Base-by-base conservation (phyloP, 1,139 yeast species). In the Chernovozyma aurita region DNA sequence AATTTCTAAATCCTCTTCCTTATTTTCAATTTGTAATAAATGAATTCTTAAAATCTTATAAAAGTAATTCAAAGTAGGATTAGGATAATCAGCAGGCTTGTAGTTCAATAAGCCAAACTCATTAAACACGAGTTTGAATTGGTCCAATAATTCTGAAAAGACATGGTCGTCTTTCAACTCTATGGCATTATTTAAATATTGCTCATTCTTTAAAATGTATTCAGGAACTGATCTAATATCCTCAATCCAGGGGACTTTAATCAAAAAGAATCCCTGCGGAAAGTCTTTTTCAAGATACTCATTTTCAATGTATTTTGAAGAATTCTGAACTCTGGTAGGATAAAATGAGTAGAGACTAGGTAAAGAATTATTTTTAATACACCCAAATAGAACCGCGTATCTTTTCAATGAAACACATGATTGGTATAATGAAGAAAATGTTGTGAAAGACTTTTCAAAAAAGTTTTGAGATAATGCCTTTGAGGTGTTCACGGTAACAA, bases 331-430 rank as follows among this genome's bases (percentile, higher is more conserved):
- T 37, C 59, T 48, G 0, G 85, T 70, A 0, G 95, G 86, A 34
- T 78, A 65, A 40, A 87, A 49, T 0, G 82, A 76, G 48, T 71
- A 83, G 33, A 85, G 46, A 3, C 65, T 48, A 0, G 96, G 94
- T 34, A 70, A 56, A 1, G 87, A 60, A 42, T 67, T 69, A 33
- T 57, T 61, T 41, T 81, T 72, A 5, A 70, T 50, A 47, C 80
- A 75, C 1, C 95, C 90, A 79, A 88, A 85, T 2, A 84, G 73
- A 8, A 92, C 59, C 0, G 85, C 94, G 47, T 73, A 79, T 49
- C 75, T 76, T 3, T 66, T 50, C 34, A 73, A 63, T 35, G 66
- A 66, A 3, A 63, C 52, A 58, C 94, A 63, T 2, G 82, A 71
- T 36, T 76, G 78, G 50, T 78, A 85, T 7, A 92, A 61, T 0